Conservation (phyloP, 1,284 basidiomycete genomes). For the Trichosporon inkin region DNA sequence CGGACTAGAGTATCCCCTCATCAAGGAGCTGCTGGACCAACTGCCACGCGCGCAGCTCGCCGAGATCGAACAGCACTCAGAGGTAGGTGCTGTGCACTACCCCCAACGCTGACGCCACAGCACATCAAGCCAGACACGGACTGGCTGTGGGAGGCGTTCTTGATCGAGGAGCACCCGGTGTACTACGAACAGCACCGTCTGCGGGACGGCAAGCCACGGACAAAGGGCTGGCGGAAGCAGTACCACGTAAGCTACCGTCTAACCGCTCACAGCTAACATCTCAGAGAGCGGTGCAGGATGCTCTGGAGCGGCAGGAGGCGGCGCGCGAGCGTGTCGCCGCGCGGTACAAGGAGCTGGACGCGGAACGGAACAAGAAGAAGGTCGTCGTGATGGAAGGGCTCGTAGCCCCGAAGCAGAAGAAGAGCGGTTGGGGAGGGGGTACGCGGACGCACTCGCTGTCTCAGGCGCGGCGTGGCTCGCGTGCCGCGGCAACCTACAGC, state of each 20-base stretch:
- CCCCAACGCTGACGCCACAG: slow-evolving; percentile 28
- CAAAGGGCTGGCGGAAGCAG: slow-evolving; percentile 42
- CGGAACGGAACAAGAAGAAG: slow-evolving; percentile 33
- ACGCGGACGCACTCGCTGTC: background rate
- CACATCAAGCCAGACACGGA: slow-evolving; percentile 44
- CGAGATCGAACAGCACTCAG: slow-evolving; percentile 29
- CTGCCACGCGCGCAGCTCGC: slow-evolving; percentile 36
- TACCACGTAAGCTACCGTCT: slow-evolving; percentile 31
- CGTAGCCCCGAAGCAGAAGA: slow-evolving; percentile 15
- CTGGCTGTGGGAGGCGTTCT: slow-evolving; percentile 44
- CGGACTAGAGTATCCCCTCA: slow-evolving; percentile 33
- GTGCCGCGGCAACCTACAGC: background rate
- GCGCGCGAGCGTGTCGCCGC: slow-evolving; percentile 34
- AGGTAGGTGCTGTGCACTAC: slow-evolving; percentile 11
- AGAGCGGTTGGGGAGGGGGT: background rate
- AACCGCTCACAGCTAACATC: background rate
- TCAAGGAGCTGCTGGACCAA: slow-evolving; percentile 35
- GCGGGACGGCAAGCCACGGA: slow-evolving; percentile 31
- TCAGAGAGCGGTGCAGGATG: slow-evolving; percentile 42
- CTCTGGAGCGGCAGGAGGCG: slow-evolving; percentile 28
- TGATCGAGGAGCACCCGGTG: slow-evolving; percentile 35
- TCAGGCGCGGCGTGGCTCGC: background rate
- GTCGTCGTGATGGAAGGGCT: slow-evolving; percentile 38
- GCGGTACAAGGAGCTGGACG: slow-evolving; percentile 39
- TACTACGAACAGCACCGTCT: slow-evolving; percentile 33